A percentile compares a stretch with the other conserved stretches of the same genome.
Conservation (phyloP, 371 early-diverging fungal genomes). For the Gilbertella persicaria region DNA sequence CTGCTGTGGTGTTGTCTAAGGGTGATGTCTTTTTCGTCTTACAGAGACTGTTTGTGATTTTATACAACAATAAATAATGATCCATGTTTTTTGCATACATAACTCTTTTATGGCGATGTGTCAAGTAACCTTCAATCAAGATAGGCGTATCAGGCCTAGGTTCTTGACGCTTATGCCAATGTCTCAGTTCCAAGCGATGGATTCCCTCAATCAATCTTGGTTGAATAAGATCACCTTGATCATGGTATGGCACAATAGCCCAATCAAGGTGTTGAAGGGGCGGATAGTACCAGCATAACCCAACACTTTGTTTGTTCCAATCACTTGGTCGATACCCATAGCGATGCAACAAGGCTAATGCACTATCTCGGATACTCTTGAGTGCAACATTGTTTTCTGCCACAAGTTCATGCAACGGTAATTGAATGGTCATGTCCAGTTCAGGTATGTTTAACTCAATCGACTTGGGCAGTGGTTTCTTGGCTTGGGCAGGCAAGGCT, state of each 20-base stretch:
- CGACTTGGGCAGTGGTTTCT: background rate
- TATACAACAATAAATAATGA: background rate
- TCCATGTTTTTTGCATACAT: background rate
- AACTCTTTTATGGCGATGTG: background rate
- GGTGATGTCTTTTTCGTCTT: background rate
- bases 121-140: background rate
- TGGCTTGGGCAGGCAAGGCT: conserved; percentile 1
- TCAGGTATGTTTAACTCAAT: conserved; percentile 5
- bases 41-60: background rate
- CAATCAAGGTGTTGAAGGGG: conserved; percentile 1
- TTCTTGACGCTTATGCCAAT: background rate
- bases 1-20: background rate
- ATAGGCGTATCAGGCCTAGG: background rate
- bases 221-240: conserved; percentile 3
- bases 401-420: background rate
- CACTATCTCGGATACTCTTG: conserved; percentile 8
- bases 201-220: conserved; percentile 7
- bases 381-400: conserved; percentile 8
- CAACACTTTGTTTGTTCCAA: conserved; percentile 13
- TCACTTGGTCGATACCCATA: background rate
- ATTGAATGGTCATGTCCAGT: background rate
- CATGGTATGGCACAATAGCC: background rate
- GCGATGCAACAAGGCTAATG: conserved; percentile 7
- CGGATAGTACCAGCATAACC: conserved; percentile 6
- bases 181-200: background rate